These are phyloP conservation scores for Ulvella scutata DNA, from an alignment of 139 green algal species.

Conservation along the genomic window DNA sequence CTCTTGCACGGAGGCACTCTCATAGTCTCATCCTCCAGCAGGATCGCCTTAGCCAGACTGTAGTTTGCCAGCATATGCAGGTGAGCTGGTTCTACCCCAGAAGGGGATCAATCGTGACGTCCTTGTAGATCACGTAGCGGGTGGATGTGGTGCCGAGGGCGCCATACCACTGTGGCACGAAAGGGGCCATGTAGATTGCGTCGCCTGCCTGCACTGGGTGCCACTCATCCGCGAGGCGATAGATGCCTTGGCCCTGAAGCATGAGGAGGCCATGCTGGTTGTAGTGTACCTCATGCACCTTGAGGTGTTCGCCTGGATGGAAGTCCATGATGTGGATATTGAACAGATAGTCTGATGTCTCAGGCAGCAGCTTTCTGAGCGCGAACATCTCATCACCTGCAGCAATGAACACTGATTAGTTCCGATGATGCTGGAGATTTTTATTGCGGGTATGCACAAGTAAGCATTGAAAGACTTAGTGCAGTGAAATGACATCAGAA, in stretches of 20 bases:
- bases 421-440: no score
- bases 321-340: constrained; percentile 98
- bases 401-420: no score
- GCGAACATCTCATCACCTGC: constrained; percentile 66
- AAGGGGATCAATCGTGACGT: constrained; percentile 59
- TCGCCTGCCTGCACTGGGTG: constrained; percentile 67
- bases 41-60: no score
- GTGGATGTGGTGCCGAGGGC: constrained; percentile 49
- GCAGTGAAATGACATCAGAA: no score
- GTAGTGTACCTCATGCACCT: constrained; percentile 92
- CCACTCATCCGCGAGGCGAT: constrained; percentile 73
- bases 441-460: no score
- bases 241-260: constrained; percentile 84
- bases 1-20: no score
- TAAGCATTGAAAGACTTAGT: no score
- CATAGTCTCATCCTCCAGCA: no score
- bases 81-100: no score
- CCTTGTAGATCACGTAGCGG: constrained; percentile 81
- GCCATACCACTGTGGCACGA: constrained; percentile 78
- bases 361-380: constrained; percentile 81
- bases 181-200: constrained; percentile 77
- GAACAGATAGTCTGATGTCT: constrained; percentile 76
- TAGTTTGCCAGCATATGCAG: no score
- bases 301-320: constrained; percentile 63
- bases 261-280: constrained; percentile 93